Evolutionary conservation across 2,329 filamentous ascomycete species (phyloP).

Genomic region (Alternaria brassicae): DNA sequence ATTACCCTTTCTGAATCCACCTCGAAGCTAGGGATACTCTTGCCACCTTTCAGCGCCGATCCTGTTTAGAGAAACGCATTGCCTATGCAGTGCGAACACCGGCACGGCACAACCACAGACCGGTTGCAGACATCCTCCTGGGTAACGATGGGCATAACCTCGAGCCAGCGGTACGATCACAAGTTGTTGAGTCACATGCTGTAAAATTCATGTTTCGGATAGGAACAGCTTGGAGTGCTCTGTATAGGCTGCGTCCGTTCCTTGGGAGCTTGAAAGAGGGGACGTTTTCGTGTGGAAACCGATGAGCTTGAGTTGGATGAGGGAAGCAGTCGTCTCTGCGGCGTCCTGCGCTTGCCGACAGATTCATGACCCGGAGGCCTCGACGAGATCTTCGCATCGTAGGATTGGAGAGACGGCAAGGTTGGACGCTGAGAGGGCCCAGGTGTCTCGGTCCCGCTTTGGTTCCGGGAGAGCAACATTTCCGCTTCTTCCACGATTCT

Average conservation of each 20-base stretch:
- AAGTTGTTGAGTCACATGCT: background rate
- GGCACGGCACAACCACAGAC: background rate
- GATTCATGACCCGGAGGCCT: background rate
- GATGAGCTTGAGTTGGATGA: background rate
- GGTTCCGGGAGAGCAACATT: background rate
- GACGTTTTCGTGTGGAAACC: background rate
- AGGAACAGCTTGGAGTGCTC: background rate
- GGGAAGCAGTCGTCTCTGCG: slow-evolving; percentile 1
- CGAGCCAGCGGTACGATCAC: background rate
- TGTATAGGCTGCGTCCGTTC: background rate
- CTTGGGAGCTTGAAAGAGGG: background rate
- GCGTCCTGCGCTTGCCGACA: background rate
- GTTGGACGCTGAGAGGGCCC: background rate
- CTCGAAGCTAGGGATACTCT: background rate
- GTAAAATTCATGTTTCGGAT: background rate
- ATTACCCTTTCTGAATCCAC: background rate
- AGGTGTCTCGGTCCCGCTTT: background rate
- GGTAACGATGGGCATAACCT: background rate
- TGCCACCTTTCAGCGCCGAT: background rate
- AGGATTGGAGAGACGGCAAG: background rate
- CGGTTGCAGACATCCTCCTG: background rate
- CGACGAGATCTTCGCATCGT: background rate
- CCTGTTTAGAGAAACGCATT: background rate
- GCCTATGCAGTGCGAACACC: background rate
- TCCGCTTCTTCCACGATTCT: background rate